Evolutionary conservation across 1,284 basidiomycete genomes (phyloP).

Genomic region (Mycocalia duriaeana): DNA sequence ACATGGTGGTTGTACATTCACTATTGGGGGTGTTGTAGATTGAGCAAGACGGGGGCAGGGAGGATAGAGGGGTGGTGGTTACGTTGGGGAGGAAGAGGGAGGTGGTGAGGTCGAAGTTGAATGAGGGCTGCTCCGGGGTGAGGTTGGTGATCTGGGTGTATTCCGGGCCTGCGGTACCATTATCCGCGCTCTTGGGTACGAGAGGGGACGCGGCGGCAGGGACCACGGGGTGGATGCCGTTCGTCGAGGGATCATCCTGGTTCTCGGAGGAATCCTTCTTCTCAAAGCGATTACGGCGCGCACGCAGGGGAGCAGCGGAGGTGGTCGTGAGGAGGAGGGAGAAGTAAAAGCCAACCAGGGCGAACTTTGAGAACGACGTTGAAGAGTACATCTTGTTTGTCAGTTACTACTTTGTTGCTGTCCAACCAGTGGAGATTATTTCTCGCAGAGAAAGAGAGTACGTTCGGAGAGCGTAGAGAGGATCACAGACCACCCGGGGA

Average conservation of each 20-base stretch:
- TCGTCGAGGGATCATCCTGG: too few relatives aligned
- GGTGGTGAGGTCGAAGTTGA: conserved; percentile 16
- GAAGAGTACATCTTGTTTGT: conserved; percentile 14
- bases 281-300: background rate
- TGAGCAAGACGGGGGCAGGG: conserved; percentile 15
- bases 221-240: too few relatives aligned
- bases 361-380: background rate
- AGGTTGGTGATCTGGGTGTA: too few relatives aligned
- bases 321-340: conserved; percentile 1
- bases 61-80: conserved; percentile 4
- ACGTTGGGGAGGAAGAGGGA: conserved; percentile 12
- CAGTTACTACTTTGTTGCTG: background rate
- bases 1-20: conserved; percentile 19
- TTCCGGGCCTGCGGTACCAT: background rate
- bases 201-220: background rate
- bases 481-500: conserved; percentile 15
- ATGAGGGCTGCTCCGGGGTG: conserved; percentile 15
- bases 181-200: background rate
- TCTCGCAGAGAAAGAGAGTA: background rate
- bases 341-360: conserved; percentile 3
- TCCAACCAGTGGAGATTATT: conserved; percentile 16
- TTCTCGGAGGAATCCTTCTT: too few relatives aligned
- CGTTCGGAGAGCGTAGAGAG: conserved; percentile 6
- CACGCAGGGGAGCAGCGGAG: background rate
- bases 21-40: conserved; percentile 7